A percentile compares a stretch with the other conserved stretches of the same genome.
These are phyloP conservation scores for Fulvia fulva DNA, from an alignment of 2,329 filamentous ascomycete genomes.

Conservation along the genomic window DNA sequence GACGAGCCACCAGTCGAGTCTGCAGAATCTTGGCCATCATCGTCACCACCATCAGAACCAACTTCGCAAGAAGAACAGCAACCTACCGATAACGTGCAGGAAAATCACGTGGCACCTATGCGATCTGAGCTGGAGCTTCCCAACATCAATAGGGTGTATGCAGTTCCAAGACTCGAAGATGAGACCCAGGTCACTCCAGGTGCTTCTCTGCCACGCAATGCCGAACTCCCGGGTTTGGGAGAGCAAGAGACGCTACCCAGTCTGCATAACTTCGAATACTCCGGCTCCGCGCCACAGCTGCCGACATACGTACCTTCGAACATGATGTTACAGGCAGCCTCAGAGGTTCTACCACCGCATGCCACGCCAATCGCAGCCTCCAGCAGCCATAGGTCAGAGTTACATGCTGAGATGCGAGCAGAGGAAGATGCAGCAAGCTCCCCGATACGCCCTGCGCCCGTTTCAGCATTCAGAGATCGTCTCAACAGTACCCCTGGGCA, in stretches of 20 bases:
- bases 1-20: not conserved
- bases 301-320: not conserved
- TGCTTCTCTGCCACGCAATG: not conserved
- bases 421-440: slow-evolving; percentile 7
- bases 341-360: not conserved
- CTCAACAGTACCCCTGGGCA: not conserved
- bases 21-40: not conserved
- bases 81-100: not conserved
- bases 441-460: not conserved
- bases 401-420: slow-evolving; percentile 21
- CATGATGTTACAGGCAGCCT: not conserved
- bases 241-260: not conserved
- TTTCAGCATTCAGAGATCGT: not conserved
- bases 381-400: slow-evolving; percentile 10
- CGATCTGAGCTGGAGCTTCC: not conserved
- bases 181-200: not conserved
- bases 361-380: slow-evolving; percentile 1
- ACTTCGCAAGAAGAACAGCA: not conserved
- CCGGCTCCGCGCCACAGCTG: not conserved
- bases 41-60: not conserved
- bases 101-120: not conserved
- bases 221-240: not conserved
- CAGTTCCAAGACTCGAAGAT: not conserved
- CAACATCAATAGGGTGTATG: not conserved
- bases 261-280: too few relatives aligned